Conservation (phyloP, 345 rosid genomes). For the Euclidium syriacum region DNA sequence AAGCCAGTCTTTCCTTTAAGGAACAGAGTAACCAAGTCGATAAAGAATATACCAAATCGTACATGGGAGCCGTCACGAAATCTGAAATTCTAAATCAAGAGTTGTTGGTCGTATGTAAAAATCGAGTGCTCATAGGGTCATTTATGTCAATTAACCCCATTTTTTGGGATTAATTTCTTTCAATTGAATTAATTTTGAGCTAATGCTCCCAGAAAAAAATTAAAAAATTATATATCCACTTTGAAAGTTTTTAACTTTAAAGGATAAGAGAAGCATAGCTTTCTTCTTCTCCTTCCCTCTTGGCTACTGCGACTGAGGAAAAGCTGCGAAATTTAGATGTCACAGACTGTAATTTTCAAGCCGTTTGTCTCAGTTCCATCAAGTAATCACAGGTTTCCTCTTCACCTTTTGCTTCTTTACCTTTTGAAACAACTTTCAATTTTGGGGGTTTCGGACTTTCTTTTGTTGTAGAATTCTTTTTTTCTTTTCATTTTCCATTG, state of each 20-base stretch:
- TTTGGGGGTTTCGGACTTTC: background rate
- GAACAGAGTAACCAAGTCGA: too few species aligned
- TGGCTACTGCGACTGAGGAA: background rate
- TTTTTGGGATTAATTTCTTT: background rate
- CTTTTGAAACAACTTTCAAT: background rate
- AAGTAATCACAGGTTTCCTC: slow-evolving; percentile 34
- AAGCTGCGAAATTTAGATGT: slow-evolving; percentile 28
- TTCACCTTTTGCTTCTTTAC: background rate
- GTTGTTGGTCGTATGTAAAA: background rate
- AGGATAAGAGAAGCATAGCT: slow-evolving; percentile 21
- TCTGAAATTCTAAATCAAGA: too few species aligned
- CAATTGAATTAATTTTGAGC: background rate
- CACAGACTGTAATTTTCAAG: slow-evolving; percentile 31
- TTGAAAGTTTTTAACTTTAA: background rate
- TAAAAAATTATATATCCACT: slow-evolving; percentile 1
- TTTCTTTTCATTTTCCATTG: background rate
- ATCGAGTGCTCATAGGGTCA: background rate
- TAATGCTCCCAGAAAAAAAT: background rate
- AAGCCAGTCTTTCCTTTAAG: too few species aligned
- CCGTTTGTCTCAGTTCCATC: slow-evolving; percentile 34
- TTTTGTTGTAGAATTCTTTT: background rate
- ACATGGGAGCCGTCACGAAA: too few species aligned
- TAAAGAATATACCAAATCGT: too few species aligned
- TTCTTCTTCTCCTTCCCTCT: slow-evolving; percentile 15
- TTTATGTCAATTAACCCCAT: background rate